phyloP scores from a whole-genome alignment of 1,284 basidiomycete genomes.

The Gymnopus androsaceus region DNA sequence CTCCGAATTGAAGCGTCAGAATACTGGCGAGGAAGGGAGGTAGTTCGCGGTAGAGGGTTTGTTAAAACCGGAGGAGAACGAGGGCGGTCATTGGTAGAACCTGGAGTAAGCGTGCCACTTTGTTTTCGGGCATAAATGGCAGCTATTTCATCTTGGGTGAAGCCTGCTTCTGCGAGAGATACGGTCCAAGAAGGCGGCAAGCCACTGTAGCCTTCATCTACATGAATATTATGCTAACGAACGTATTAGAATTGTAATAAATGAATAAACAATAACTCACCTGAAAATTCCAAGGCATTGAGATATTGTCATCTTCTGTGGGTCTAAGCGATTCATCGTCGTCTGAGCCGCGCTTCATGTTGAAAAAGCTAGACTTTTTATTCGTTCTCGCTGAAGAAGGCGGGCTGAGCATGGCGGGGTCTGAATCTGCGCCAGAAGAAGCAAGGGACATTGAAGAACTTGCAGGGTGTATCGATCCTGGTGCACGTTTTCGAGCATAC shows the following conservation, averaged over 20 bases:
- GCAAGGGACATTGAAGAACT: slow-evolving; percentile 34
- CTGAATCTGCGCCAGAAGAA: slow-evolving; percentile 28
- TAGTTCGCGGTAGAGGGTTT: slow-evolving; percentile 41
- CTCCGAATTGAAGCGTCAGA: slow-evolving; percentile 31
- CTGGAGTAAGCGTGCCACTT: slow-evolving; percentile 38
- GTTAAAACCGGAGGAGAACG: slow-evolving; percentile 36
- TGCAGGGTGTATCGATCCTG: slow-evolving; percentile 10
- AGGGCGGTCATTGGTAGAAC: slow-evolving; percentile 32
- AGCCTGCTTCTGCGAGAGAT: slow-evolving; percentile 59
- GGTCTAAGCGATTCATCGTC: slow-evolving; percentile 28
- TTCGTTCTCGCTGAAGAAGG: slow-evolving; percentile 22
- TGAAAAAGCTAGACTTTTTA: slow-evolving; percentile 46
- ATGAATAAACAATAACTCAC: slow-evolving; percentile 37
- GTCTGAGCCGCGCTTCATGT: slow-evolving; percentile 32
- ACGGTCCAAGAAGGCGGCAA: slow-evolving; percentile 73
- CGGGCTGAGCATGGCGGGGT: slow-evolving; percentile 22
- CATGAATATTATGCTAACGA: slow-evolving; percentile 72
- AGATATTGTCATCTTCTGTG: slow-evolving; percentile 61
- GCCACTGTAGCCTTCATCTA: slow-evolving; percentile 73
- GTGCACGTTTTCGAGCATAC: slow-evolving; percentile 8
- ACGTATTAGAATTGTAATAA: slow-evolving; percentile 10
- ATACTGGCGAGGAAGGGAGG: slow-evolving; percentile 42
- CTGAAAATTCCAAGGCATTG: slow-evolving; percentile 75
- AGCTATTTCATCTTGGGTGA: slow-evolving; percentile 66
- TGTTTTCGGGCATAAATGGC: slow-evolving; percentile 56